Evolutionary conservation across 1,284 basidiomycete species (phyloP).

Genomic region (Schizopora paradoxa): DNA sequence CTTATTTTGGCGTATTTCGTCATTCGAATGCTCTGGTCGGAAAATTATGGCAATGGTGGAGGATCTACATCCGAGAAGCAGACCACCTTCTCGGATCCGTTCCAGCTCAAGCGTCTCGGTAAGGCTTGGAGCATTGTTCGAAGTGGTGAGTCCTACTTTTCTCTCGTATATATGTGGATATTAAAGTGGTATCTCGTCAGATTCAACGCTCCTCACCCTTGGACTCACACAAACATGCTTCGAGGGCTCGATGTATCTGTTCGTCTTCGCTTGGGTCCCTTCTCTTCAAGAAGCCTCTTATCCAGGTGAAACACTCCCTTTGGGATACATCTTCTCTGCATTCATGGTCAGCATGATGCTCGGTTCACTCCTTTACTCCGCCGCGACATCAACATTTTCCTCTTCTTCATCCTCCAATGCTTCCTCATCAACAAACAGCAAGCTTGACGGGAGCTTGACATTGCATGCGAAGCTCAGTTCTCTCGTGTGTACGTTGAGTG

Average conservation of each 20-base stretch:
- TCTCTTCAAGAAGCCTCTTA: slow-evolving; percentile 56
- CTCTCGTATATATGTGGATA: slow-evolving; percentile 1
- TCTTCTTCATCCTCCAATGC: slow-evolving; percentile 23
- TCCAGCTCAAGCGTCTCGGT: slow-evolving; percentile 49
- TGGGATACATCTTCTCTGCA: slow-evolving; percentile 72
- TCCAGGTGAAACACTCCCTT: slow-evolving; percentile 41
- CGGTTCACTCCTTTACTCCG: slow-evolving; percentile 64
- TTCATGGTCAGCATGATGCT: slow-evolving; percentile 81
- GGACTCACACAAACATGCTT: slow-evolving; percentile 72
- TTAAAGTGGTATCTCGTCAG: slow-evolving; percentile 29
- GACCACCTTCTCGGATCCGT: slow-evolving; percentile 34
- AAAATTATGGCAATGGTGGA: slow-evolving; percentile 57
- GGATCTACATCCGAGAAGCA: slow-evolving; percentile 25
- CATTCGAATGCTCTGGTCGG: slow-evolving; percentile 55
- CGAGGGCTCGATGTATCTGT: slow-evolving; percentile 78
- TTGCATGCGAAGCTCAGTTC: slow-evolving; percentile 66
- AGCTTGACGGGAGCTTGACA: slow-evolving; percentile 28
- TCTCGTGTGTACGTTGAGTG: slow-evolving; percentile 53
- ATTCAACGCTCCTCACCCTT: slow-evolving; percentile 59
- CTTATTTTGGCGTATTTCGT: slow-evolving; percentile 50
- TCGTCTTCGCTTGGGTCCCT: slow-evolving; percentile 78
- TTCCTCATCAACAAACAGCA: slow-evolving; percentile 11
- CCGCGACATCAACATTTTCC: slow-evolving; percentile 38
- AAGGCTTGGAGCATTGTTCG: slow-evolving; percentile 56
- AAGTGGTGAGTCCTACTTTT: slow-evolving; percentile 38